Conservation (phyloP, 192 early-diverging fungal species). For the Backusella luteola region DNA sequence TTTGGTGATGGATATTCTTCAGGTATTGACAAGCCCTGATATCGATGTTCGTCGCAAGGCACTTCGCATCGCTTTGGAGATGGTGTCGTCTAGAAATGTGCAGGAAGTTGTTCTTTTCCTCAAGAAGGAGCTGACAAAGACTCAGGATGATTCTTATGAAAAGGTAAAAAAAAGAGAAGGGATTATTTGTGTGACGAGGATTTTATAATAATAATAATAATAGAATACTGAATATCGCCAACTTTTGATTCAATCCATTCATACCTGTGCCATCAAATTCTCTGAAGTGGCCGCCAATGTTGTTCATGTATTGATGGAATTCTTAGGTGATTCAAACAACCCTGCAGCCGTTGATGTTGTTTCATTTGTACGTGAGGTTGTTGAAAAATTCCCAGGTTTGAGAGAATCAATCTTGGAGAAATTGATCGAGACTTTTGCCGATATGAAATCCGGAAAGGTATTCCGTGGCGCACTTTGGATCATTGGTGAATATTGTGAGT, state of each 20-base stretch:
- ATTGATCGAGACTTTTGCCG: slow-evolving; percentile 80
- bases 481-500: slow-evolving; percentile 91
- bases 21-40: slow-evolving; percentile 88
- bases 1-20: slow-evolving; percentile 95
- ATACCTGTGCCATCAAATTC: slow-evolving; percentile 93
- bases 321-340: slow-evolving; percentile 86
- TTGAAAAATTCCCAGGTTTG: slow-evolving; percentile 92
- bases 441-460: slow-evolving; percentile 90
- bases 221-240: slow-evolving; percentile 92
- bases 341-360: slow-evolving; percentile 93
- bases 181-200: background rate
- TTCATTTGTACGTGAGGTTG: slow-evolving; percentile 95
- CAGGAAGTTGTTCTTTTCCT: slow-evolving; percentile 89
- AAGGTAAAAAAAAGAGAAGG: slow-evolving; percentile 51
- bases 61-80: slow-evolving; percentile 85
- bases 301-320: slow-evolving; percentile 94
- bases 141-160: slow-evolving; percentile 88
- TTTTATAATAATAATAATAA: background rate
- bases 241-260: slow-evolving; percentile 94
- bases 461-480: slow-evolving; percentile 98
- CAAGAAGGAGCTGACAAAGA: slow-evolving; percentile 95
- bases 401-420: slow-evolving; percentile 80
- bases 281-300: slow-evolving; percentile 96
- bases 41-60: slow-evolving; percentile 92
- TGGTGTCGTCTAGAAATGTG: slow-evolving; percentile 89